Percentiles rank a stretch among this genome's conserved stretches.
phyloP scores from a whole-genome alignment of 108 stramenopile species.

The Cylindrotheca closterium region DNA sequence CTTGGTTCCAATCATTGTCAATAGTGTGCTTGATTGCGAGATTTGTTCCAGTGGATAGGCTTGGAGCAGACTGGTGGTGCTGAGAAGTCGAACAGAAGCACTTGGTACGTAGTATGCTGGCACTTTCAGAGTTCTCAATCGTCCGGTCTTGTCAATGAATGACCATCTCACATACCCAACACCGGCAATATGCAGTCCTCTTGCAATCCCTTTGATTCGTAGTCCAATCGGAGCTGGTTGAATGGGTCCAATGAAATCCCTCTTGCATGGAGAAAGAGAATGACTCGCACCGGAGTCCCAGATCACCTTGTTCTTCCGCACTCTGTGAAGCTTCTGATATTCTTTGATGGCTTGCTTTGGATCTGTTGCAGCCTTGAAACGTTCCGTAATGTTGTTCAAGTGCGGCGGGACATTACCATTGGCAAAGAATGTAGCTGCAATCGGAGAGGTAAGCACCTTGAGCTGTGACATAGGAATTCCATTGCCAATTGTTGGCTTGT shows the following conservation, averaged over 20 bases:
- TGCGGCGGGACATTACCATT: too few species aligned
- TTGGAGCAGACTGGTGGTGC: slow-evolving; percentile 9
- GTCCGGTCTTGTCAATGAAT: slow-evolving; percentile 5
- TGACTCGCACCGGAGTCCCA: slow-evolving; percentile 39
- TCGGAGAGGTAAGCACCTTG: too few species aligned
- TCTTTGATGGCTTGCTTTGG: too few species aligned
- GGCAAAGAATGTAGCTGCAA: too few species aligned
- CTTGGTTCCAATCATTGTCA: not conserved
- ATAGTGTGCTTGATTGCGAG: not conserved
- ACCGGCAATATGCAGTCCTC: slow-evolving; percentile 7
- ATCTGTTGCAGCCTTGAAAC: too few species aligned
- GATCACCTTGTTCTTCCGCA: too few species aligned
- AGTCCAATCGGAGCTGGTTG: not conserved
- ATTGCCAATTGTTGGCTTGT: too few species aligned
- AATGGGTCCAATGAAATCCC: slow-evolving; percentile 29
- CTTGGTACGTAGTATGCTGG: slow-evolving; percentile 3
- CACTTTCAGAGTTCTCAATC: not conserved
- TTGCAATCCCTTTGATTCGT: slow-evolving; percentile 11
- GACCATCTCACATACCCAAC: slow-evolving; percentile 14
- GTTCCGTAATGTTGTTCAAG: too few species aligned
- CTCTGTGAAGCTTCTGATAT: too few species aligned
- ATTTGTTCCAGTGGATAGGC: slow-evolving; percentile 8
- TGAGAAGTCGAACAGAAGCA: slow-evolving; percentile 14
- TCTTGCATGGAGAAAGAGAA: slow-evolving; percentile 3
- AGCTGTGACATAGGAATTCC: too few species aligned